phyloP scores from a whole-genome alignment of 2,329 filamentous ascomycete species.

The Stromatinia cepivora region DNA sequence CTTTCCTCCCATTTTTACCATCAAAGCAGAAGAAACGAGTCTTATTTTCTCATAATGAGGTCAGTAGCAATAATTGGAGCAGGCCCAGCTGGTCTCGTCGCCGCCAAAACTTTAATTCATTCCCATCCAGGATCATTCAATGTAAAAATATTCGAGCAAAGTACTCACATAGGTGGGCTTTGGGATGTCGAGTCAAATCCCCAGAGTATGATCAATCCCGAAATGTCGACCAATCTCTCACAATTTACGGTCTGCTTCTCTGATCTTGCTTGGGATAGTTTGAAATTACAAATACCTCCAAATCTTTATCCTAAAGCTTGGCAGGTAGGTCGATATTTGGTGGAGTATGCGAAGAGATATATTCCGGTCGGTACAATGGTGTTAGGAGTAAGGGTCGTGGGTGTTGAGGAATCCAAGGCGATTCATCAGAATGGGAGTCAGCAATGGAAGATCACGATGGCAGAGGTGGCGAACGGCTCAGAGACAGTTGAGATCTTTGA shows the following conservation, averaged over 20 bases:
- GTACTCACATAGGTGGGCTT: slow-evolving; percentile 21
- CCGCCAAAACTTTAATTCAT: slow-evolving; percentile 24
- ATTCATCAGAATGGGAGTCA: neutral
- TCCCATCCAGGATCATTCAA: neutral
- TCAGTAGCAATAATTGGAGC: slow-evolving; percentile 25
- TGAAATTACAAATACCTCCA: slow-evolving; percentile 6
- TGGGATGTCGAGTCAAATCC: slow-evolving; percentile 25
- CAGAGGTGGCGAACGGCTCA: neutral
- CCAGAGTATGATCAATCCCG: slow-evolving; percentile 20
- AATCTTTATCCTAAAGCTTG: slow-evolving; percentile 19
- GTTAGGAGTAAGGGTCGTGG: neutral
- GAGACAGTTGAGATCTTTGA: slow-evolving; percentile 15
- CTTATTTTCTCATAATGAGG: neutral
- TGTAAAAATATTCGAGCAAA: slow-evolving; percentile 23
- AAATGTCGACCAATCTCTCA: slow-evolving; percentile 24
- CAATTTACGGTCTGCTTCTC: slow-evolving; percentile 27
- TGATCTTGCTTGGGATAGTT: slow-evolving; percentile 22
- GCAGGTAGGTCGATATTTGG: slow-evolving; percentile 26
- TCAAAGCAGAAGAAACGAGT: too few relatives aligned
- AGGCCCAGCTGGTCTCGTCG: slow-evolving; percentile 26
- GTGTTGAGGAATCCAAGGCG: neutral
- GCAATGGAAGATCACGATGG: slow-evolving; percentile 3
- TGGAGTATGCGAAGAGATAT: slow-evolving; percentile 20
- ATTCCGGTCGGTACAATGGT: neutral
- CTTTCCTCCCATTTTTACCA: neutral